Conservation (phyloP, 2,329 filamentous ascomycete species). For the Tympanopsis confertula region DNA sequence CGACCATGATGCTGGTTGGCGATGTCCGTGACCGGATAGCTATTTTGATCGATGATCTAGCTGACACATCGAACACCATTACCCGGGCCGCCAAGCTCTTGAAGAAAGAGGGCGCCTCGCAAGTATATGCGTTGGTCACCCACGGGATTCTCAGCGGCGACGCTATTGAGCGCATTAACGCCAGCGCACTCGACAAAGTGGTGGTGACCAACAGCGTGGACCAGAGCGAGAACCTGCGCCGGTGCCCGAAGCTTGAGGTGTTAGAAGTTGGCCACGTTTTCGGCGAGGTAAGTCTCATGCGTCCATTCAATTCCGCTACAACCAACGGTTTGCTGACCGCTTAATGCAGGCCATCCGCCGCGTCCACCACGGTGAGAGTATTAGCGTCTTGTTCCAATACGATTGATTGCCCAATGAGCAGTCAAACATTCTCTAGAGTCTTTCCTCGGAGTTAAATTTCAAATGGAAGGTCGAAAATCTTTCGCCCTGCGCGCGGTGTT, state of each 20-base stretch:
- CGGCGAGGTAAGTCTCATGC: conserved; percentile 49
- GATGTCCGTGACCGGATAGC: conserved; percentile 70
- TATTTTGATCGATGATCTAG: conserved; percentile 87
- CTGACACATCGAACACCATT: conserved; percentile 94
- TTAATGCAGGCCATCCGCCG: conserved; percentile 56
- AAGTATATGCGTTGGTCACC: conserved; percentile 83
- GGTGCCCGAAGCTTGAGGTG: conserved; percentile 82
- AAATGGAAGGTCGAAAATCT: too few relatives aligned
- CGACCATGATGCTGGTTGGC: conserved; percentile 90
- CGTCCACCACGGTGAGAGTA: conserved; percentile 94
- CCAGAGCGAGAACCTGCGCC: conserved; percentile 65
- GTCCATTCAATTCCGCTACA: conserved; percentile 1
- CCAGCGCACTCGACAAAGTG: conserved; percentile 82
- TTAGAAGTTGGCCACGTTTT: conserved; percentile 86
- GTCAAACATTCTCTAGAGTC: background rate
- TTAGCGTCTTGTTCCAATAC: conserved; percentile 87
- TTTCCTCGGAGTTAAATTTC: background rate
- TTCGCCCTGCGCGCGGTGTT: too few relatives aligned
- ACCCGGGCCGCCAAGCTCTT: conserved; percentile 92
- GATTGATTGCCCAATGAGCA: conserved; percentile 33
- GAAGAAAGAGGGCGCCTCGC: conserved; percentile 86
- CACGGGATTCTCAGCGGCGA: conserved; percentile 93
- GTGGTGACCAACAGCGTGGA: conserved; percentile 93
- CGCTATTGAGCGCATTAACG: conserved; percentile 86
- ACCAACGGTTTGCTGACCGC: conserved; percentile 9